phyloP scores from a whole-genome alignment of 139 green algal genomes.

The Astrephomene gubernaculifera region DNA sequence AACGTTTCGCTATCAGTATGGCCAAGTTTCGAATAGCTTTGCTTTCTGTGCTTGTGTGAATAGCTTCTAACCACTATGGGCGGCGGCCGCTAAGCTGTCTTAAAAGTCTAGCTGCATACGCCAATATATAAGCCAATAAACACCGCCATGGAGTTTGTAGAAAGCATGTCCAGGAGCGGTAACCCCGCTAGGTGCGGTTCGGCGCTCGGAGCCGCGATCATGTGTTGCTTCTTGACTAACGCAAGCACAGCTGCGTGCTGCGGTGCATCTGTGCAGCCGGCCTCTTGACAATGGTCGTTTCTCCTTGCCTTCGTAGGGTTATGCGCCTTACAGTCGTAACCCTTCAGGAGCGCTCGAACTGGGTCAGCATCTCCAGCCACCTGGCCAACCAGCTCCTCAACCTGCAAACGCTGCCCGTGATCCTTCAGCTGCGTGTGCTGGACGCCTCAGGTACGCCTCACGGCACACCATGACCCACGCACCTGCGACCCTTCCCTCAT shows the following conservation, averaged over 20 bases:
- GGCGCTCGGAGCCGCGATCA: background rate
- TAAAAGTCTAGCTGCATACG: too few relatives aligned
- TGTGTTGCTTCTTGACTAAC: background rate
- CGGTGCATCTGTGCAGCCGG: too few relatives aligned
- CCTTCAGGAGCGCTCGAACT: conserved; percentile 59
- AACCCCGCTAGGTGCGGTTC: background rate
- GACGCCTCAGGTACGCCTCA: conserved; percentile 16
- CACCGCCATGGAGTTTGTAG: conserved; percentile 25
- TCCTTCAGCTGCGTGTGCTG: conserved; percentile 39
- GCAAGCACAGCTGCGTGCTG: background rate
- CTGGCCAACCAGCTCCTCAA: conserved; percentile 4
- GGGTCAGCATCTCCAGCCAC: conserved; percentile 59
- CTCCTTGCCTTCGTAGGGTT: conserved; percentile 31
- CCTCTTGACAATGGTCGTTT: too few relatives aligned
- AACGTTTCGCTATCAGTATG: too few relatives aligned
- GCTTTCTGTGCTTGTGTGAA: too few relatives aligned
- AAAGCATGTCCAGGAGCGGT: conserved; percentile 8
- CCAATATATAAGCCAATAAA: too few relatives aligned
- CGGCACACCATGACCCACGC: background rate
- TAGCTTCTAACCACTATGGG: too few relatives aligned
- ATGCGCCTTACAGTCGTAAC: conserved; percentile 46
- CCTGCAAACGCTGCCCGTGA: conserved; percentile 1
- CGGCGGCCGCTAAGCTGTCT: too few relatives aligned
- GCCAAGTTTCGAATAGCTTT: too few relatives aligned
- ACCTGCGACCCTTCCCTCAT: background rate